Evolutionary conservation across 108 stramenopile species (phyloP).

Genomic region (Cyclotella kingstonii): DNA sequence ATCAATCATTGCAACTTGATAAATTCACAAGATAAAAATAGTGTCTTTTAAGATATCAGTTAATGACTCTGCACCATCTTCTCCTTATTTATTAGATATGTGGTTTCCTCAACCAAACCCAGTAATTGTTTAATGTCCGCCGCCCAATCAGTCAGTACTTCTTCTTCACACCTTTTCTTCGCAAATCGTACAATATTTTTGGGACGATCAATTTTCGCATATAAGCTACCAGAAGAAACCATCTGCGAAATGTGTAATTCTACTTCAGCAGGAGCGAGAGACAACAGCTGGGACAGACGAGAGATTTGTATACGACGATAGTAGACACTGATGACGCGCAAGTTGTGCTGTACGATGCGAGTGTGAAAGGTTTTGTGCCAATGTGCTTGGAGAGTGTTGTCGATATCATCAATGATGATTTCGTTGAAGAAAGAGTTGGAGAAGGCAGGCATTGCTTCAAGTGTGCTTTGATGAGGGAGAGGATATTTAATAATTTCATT

Average conservation of each 20-base stretch:
- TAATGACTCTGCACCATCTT: conserved; percentile 72
- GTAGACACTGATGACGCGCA: conserved; percentile 84
- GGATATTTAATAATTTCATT: conserved; percentile 95
- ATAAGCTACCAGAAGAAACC: conserved; percentile 81
- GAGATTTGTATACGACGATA: conserved; percentile 87
- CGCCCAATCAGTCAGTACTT: conserved; percentile 93
- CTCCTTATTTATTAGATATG: conserved; percentile 97
- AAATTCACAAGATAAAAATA: not conserved
- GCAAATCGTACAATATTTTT: conserved; percentile 86
- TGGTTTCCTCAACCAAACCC: conserved; percentile 91
- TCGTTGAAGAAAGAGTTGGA: conserved; percentile 38
- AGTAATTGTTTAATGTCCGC: conserved; percentile 89
- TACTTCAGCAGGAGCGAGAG: conserved; percentile 58
- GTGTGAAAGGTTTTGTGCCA: conserved; percentile 82
- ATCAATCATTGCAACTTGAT: not conserved
- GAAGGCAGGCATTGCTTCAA: conserved; percentile 71
- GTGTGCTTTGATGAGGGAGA: conserved; percentile 63
- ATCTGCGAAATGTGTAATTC: conserved; percentile 87
- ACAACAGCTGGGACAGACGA: conserved; percentile 88
- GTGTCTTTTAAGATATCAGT: not conserved
- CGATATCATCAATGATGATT: not conserved
- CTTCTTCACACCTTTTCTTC: conserved; percentile 68
- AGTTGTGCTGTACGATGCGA: conserved; percentile 97
- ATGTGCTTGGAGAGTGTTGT: conserved; percentile 26
- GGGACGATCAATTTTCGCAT: conserved; percentile 96